These are phyloP conservation scores for Globisporangium orthogonon DNA, from an alignment of 352 stramenopile species.

Conservation along the genomic window DNA sequence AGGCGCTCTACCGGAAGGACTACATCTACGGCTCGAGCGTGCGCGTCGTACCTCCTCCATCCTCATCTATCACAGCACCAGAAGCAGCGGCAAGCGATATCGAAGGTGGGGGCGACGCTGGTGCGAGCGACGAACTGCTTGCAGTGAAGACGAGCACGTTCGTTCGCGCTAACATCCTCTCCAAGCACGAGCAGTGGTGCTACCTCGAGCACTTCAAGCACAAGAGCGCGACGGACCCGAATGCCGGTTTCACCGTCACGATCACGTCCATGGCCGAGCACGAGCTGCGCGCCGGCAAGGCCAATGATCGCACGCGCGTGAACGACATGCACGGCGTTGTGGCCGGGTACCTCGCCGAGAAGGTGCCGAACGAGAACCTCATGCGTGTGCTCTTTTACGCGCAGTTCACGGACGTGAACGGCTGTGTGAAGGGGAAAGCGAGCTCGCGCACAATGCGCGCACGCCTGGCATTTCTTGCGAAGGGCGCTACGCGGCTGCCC, in stretches of 20 bases:
- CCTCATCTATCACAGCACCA: no score
- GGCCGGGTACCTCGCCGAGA: slow-evolving; percentile 26
- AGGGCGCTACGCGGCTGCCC: slow-evolving; percentile 19
- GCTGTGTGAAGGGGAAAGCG: background rate
- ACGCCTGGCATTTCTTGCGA: slow-evolving; percentile 22
- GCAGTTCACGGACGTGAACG: slow-evolving; percentile 13
- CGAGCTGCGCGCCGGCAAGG: slow-evolving; percentile 25
- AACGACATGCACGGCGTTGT: slow-evolving; percentile 20
- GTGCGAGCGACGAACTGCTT: slow-evolving; percentile 2
- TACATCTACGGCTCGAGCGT: slow-evolving; percentile 40
- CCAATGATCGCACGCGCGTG: slow-evolving; percentile 14
- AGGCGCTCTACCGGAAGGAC: slow-evolving; percentile 10
- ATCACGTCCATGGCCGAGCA: slow-evolving; percentile 24
- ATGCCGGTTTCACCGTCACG: slow-evolving; percentile 25
- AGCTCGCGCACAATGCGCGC: slow-evolving; percentile 14
- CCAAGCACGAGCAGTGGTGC: slow-evolving; percentile 12
- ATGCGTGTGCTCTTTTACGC: slow-evolving; percentile 32
- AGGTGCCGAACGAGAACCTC: slow-evolving; percentile 16
- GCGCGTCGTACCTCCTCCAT: background rate
- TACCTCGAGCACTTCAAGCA: slow-evolving; percentile 14
- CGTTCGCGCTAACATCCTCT: slow-evolving; percentile 6
- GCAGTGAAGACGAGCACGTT: slow-evolving; percentile 16
- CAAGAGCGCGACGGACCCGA: background rate
- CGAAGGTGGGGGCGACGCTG: background rate
- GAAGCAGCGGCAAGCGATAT: background rate